Conservation (phyloP, 495 filamentous ascomycete genomes). For the Penicillium lagena region DNA sequence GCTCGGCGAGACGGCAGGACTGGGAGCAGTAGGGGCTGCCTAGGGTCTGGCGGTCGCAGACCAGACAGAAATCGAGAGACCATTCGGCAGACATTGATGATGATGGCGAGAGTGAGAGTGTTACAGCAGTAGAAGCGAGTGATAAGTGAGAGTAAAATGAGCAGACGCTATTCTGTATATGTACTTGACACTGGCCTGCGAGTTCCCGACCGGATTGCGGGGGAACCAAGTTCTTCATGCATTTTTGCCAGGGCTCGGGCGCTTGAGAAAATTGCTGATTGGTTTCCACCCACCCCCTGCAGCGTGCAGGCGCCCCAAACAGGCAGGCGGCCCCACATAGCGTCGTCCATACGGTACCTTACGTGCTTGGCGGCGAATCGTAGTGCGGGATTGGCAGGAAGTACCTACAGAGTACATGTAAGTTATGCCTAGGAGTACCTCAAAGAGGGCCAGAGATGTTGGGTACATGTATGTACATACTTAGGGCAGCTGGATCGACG, state of each 20-base stretch:
- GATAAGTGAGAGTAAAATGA: too few relatives aligned
- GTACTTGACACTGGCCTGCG: too few relatives aligned
- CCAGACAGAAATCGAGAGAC: slow-evolving; percentile 90
- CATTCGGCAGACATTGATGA: slow-evolving; percentile 68
- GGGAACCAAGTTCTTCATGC: not conserved
- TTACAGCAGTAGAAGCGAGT: slow-evolving; percentile 1
- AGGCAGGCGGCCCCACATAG: too few relatives aligned
- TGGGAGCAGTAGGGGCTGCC: slow-evolving; percentile 88
- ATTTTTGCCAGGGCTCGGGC: slow-evolving; percentile 26
- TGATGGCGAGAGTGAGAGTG: not conserved
- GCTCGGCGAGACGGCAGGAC: slow-evolving; percentile 80
- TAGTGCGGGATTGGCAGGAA: too few relatives aligned
- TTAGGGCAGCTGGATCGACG: too few relatives aligned
- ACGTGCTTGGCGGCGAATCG: too few relatives aligned
- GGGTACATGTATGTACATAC: too few relatives aligned
- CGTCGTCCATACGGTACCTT: too few relatives aligned
- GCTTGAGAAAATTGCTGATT: slow-evolving; percentile 15
- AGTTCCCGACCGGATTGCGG: not conserved
- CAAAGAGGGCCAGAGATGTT: too few relatives aligned
- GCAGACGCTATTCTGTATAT: too few relatives aligned
- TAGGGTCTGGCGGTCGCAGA: slow-evolving; percentile 81
- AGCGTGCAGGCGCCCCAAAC: not conserved
- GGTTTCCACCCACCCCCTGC: not conserved
- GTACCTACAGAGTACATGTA: too few relatives aligned
- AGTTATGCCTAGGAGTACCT: too few relatives aligned